Conservation (phyloP, 139 green algal genomes). For the Astrephomene gubernaculifera region DNA sequence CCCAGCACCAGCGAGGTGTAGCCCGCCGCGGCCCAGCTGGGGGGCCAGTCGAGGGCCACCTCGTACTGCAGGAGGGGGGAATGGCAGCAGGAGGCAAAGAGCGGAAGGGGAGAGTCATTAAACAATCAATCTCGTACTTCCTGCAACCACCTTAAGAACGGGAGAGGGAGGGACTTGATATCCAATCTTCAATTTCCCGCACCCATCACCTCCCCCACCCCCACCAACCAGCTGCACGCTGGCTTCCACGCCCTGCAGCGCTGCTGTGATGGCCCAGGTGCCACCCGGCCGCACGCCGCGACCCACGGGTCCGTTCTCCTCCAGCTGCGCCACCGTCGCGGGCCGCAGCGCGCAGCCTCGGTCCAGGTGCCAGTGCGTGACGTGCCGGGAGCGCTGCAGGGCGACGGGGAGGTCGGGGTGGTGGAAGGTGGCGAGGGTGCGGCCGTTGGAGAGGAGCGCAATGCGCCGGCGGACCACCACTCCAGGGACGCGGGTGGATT, state of each 20-base stretch:
- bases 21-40: slow-evolving; percentile 56
- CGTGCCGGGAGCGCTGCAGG: background rate
- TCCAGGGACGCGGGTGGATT: background rate
- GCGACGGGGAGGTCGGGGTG: background rate
- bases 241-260: slow-evolving; percentile 11
- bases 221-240: slow-evolving; percentile 54
- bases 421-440: slow-evolving; percentile 19
- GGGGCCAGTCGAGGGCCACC: slow-evolving; percentile 59
- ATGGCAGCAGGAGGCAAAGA: background rate
- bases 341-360: slow-evolving; percentile 8
- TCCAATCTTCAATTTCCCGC: too few species aligned
- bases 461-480: slow-evolving; percentile 23
- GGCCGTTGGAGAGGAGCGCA: slow-evolving; percentile 13
- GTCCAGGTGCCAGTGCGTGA: slow-evolving; percentile 4
- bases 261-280: slow-evolving; percentile 44
- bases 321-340: background rate
- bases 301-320: background rate
- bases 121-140: too few species aligned
- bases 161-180: too few species aligned
- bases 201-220: too few species aligned
- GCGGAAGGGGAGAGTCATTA: too few species aligned
- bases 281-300: slow-evolving; percentile 11
- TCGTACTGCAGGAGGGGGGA: slow-evolving; percentile 45
- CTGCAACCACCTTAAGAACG: too few species aligned
- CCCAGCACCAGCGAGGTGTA: slow-evolving; percentile 53